Percentiles rank a stretch among this genome's conserved stretches.
These are phyloP conservation scores for Heimioporus punctisporus DNA, from an alignment of 1,284 basidiomycete genomes.

Conservation along the genomic window DNA sequence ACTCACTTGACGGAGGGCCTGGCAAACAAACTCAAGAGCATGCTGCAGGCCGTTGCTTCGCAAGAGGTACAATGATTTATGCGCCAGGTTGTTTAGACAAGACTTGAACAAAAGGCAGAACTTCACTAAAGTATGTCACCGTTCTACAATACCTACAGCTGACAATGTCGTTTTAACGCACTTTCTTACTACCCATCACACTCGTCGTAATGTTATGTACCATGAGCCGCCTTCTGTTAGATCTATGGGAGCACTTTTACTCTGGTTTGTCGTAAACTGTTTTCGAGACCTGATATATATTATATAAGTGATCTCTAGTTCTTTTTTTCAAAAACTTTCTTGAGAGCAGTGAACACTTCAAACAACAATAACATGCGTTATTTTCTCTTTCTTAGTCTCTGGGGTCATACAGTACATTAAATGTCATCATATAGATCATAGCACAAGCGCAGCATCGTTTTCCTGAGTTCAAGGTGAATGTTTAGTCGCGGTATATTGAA, in stretches of 20 bases:
- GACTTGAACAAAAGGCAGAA: not conserved
- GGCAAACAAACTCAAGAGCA: conserved; percentile 43
- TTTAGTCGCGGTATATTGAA: conserved; percentile 30
- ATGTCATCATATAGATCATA: no score
- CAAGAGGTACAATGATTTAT: conserved; percentile 15
- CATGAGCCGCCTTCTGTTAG: not conserved
- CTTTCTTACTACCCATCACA: not conserved
- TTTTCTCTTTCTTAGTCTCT: no score
- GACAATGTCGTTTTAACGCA: not conserved
- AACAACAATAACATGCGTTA: no score
- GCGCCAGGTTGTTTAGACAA: not conserved
- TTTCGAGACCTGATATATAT: no score
- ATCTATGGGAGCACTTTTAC: not conserved
- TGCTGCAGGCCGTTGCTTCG: conserved; percentile 30
- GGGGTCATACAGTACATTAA: not conserved
- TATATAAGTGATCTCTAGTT: no score
- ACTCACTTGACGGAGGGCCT: conserved; percentile 66
- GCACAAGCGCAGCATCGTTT: no score
- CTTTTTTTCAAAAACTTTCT: no score
- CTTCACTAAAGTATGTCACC: not conserved
- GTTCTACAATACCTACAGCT: not conserved
- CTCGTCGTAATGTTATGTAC: not conserved
- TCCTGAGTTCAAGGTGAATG: not conserved
- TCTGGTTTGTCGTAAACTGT: no score
- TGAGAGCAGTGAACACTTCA: no score